Percentiles rank a stretch among this genome's conserved stretches.
Conservation (phyloP, 2,329 filamentous ascomycete genomes). For the Pyrenochaeta sp. region DNA sequence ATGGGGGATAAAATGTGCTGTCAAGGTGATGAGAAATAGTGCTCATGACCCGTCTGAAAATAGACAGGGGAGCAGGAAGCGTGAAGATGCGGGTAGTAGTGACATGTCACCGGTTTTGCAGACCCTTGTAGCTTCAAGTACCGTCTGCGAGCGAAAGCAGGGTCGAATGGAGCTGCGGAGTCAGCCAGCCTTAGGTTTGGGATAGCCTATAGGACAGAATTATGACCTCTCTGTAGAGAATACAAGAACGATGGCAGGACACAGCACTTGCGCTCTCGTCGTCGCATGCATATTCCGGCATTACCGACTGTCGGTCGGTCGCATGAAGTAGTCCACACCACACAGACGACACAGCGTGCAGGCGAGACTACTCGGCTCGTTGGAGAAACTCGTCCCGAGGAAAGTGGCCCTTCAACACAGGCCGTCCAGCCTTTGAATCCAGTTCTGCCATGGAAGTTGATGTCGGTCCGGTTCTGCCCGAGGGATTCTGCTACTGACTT, state of each 20-base stretch:
- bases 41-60: conserved; percentile 6
- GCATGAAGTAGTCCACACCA: not conserved
- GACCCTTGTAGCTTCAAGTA: conserved; percentile 11
- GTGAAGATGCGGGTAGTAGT: conserved; percentile 12
- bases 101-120: conserved; percentile 18
- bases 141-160: conserved; percentile 14
- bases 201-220: not conserved
- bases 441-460: conserved; percentile 8
- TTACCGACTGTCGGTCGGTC: not conserved
- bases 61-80: conserved; percentile 4
- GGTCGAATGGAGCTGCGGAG: conserved; percentile 14
- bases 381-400: not conserved
- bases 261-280: not conserved
- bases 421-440: not conserved
- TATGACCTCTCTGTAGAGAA: not conserved
- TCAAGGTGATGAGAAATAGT: conserved; percentile 14
- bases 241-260: not conserved
- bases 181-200: conserved; percentile 7
- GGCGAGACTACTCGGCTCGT: not conserved
- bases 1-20: conserved; percentile 10
- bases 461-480: conserved; percentile 29
- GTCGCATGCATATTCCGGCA: not conserved
- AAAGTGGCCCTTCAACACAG: not conserved
- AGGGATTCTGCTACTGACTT: conserved; percentile 18
- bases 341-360: not conserved